phyloP scores from a whole-genome alignment of 2,329 filamentous ascomycete species.

The Colletotrichum paranaense region DNA sequence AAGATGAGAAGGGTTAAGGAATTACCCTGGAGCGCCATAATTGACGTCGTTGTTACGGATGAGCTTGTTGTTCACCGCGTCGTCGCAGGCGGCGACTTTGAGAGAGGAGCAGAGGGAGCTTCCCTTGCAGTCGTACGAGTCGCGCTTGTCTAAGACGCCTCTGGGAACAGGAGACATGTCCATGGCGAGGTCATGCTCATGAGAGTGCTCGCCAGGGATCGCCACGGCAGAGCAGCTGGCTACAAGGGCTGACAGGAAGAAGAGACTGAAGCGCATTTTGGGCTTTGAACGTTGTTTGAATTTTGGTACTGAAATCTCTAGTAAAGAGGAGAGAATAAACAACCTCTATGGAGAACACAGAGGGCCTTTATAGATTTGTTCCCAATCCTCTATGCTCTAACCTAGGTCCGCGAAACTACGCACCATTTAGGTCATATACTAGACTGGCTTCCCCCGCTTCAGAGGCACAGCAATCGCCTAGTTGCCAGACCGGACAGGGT shows the following conservation, averaged over 20 bases:
- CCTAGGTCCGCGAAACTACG: background rate
- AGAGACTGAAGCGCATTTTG: slow-evolving; percentile 53
- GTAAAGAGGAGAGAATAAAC: no score
- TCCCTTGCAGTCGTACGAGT: slow-evolving; percentile 23
- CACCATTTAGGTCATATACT: background rate
- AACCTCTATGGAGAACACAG: background rate
- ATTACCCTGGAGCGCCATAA: slow-evolving; percentile 18
- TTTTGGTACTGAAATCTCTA: no score
- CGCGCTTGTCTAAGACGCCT: slow-evolving; percentile 12
- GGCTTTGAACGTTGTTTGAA: background rate
- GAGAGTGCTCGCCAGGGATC: background rate
- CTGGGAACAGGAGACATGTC: slow-evolving; percentile 4
- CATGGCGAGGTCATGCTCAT: background rate
- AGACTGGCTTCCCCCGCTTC: background rate
- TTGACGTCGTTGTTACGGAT: slow-evolving; percentile 18
- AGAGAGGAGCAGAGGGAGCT: slow-evolving; percentile 11
- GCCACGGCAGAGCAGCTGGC: background rate
- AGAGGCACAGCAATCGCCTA: background rate
- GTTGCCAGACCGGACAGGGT: background rate
- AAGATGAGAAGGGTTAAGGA: background rate
- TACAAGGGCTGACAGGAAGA: slow-evolving; percentile 46
- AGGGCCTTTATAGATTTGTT: background rate
- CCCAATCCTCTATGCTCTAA: background rate
- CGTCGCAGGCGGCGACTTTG: slow-evolving; percentile 4
- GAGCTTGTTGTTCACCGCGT: slow-evolving; percentile 23